These are phyloP conservation scores for Penicillium digitatum DNA, from an alignment of 2,329 filamentous ascomycete genomes.

Conservation along the genomic window DNA sequence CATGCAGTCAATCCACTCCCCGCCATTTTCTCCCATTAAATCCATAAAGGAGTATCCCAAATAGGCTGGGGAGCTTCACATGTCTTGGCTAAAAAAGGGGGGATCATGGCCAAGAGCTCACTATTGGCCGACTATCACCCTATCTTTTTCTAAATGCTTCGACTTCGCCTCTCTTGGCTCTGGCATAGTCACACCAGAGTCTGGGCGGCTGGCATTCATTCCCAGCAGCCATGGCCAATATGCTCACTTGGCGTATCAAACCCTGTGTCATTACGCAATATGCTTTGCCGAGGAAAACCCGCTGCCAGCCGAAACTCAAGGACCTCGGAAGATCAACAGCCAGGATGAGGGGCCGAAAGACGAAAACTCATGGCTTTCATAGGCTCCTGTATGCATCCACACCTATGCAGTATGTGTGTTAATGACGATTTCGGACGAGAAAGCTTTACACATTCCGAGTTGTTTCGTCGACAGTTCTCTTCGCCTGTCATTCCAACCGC, in stretches of 20 bases:
- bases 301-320: slow-evolving; percentile 27
- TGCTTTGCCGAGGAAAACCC: slow-evolving; percentile 16
- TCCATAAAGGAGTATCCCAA: slow-evolving; percentile 12
- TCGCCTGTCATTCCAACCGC: slow-evolving; percentile 15
- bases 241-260: slow-evolving; percentile 14
- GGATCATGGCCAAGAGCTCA: slow-evolving; percentile 25
- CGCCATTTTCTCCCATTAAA: slow-evolving; percentile 21
- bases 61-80: slow-evolving; percentile 24
- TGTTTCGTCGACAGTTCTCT: slow-evolving; percentile 4
- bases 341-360: slow-evolving; percentile 26
- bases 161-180: slow-evolving; percentile 27
- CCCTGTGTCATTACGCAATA: slow-evolving; percentile 15
- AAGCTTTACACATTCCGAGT: slow-evolving; percentile 1
- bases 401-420: slow-evolving; percentile 4
- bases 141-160: slow-evolving; percentile 23
- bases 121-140: slow-evolving; percentile 25
- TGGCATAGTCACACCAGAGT: slow-evolving; percentile 13
- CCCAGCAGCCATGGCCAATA: slow-evolving; percentile 13
- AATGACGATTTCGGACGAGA: slow-evolving; percentile 8
- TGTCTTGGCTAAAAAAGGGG: slow-evolving; percentile 28
- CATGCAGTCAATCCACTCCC: slow-evolving; percentile 18
- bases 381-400: slow-evolving; percentile 8
- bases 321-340: slow-evolving; percentile 33
- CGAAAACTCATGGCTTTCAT: slow-evolving; percentile 13
- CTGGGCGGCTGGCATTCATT: slow-evolving; percentile 14